phyloP scores from a whole-genome alignment of 257 asterid species.

The Petunia secreta region DNA sequence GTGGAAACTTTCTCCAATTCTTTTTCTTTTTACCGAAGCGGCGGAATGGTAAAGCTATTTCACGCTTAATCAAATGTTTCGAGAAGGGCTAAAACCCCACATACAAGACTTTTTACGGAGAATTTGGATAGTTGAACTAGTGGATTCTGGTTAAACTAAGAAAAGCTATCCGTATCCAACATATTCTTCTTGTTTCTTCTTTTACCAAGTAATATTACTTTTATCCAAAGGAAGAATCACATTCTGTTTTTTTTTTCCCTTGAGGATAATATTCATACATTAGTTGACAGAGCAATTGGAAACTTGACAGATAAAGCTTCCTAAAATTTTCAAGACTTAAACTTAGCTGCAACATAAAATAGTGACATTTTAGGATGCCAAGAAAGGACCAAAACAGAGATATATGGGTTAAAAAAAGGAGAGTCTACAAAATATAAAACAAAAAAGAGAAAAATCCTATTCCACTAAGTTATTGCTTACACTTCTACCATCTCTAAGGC shows the following conservation, averaged over 20 bases:
- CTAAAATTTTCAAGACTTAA: slow-evolving; percentile 35
- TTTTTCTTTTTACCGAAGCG: slow-evolving; percentile 40
- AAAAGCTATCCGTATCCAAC: slow-evolving; percentile 51
- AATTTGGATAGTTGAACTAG: no score
- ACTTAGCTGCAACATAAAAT: slow-evolving; percentile 25
- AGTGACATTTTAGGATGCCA: neutral
- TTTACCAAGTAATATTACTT: slow-evolving; percentile 36
- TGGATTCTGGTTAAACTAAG: no score
- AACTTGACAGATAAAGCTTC: no score
- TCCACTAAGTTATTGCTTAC: slow-evolving; percentile 39
- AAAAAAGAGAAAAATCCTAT: slow-evolving; percentile 24
- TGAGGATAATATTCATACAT: slow-evolving; percentile 24
- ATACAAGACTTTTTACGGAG: no score
- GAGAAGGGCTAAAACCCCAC: no score
- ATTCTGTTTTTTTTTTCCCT: slow-evolving; percentile 44
- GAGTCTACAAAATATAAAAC: neutral
- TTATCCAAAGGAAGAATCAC: slow-evolving; percentile 53
- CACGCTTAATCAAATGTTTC: no score
- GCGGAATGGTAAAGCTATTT: no score
- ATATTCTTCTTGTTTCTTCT: slow-evolving; percentile 58
- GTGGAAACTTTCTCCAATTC: slow-evolving; percentile 30
- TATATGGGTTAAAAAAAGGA: neutral
- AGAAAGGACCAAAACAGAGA: neutral
- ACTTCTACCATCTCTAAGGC: slow-evolving; percentile 32
- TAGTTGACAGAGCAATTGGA: slow-evolving; percentile 29